Base-by-base conservation (phyloP, 2,329 filamentous ascomycete genomes). In the Cladorrhinum sp. region DNA sequence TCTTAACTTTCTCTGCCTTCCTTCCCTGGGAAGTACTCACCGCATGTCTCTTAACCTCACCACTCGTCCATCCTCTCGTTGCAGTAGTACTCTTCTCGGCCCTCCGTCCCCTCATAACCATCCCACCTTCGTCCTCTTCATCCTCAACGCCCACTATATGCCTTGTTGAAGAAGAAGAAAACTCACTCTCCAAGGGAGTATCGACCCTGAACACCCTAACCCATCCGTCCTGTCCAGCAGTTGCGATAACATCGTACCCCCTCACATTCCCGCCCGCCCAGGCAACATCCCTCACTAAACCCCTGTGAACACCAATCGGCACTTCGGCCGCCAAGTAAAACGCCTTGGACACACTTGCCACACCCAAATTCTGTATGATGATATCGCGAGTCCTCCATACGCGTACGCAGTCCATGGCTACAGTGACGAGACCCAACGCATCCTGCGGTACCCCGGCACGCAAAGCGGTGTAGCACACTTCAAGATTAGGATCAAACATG, bases 211-310 rank as follows among this genome's bases (percentile, higher is more conserved):
- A 96, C n/a, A 99, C 89, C 45, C 93, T 84, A 45, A 97, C 86
- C 67, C 86, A 88, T 2, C 95, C 93, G 72, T 99, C 95, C 74
- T 96, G 96, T 72, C 91, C 95, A 2, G 92, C 93, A 5, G 93
- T 96, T 2, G 93, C 95, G 67, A 98, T 84, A 60, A 93, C 83
- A 73, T 99, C 95, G 72, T 91, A 93, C 1, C 93, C 93, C 41
- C 93, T 81, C 68, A 96, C 92, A 65, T 92, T 96, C 12, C 92
- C 93, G 52, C 92, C 90, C 1, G 93, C 92, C 95, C 95, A 99
- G 1, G 91, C 88, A 1, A 97, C 85, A 72, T 97, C 93, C 52
- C 93, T 83, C 6, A 97, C 90, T 41, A 98, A 81, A 0, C 88
- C 87, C 7, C 85, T 81, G 68, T 96, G 90, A 18, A 57, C 51